phyloP scores from a whole-genome alignment of 2,329 filamentous ascomycete genomes.

The Colletotrichum lupini region DNA sequence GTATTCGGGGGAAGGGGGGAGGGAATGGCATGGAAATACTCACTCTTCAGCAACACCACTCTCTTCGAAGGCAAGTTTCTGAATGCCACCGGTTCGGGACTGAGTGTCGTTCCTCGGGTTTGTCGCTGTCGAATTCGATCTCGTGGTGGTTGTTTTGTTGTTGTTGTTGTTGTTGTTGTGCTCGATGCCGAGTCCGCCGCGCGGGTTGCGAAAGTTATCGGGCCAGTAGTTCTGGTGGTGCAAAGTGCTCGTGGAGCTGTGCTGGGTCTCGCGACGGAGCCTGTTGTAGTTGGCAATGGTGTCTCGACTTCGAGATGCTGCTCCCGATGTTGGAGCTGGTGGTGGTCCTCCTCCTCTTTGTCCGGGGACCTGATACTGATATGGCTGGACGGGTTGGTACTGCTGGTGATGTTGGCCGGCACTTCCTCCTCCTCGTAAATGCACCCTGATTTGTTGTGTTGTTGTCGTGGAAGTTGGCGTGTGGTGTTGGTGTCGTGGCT shows the following conservation, averaged over 20 bases:
- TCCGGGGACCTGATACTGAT: background rate
- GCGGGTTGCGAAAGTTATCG: constrained; percentile 22
- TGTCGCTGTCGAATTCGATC: background rate
- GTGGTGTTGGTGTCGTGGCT: background rate
- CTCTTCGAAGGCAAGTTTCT: background rate
- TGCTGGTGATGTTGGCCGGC: background rate
- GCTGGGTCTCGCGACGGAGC: background rate
- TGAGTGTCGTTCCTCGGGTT: constrained; percentile 17
- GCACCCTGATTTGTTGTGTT: constrained; percentile 12
- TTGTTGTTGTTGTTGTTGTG: background rate
- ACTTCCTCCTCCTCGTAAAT: constrained; percentile 9
- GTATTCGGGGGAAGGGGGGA: background rate
- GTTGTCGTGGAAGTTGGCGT: background rate
- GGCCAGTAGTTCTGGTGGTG: constrained; percentile 27
- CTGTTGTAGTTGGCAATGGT: constrained; percentile 19
- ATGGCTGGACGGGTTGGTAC: background rate
- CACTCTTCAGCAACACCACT: constrained; percentile 3
- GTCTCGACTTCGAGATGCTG: background rate
- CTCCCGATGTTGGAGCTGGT: background rate
- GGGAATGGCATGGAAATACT: background rate
- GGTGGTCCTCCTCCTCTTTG: background rate
- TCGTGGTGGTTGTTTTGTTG: background rate
- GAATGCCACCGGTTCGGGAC: background rate
- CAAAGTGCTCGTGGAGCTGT: constrained; percentile 13
- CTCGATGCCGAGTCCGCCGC: constrained; percentile 21